Percentiles rank a stretch among this genome's conserved stretches.
Evolutionary conservation across 2,329 filamentous ascomycete species (phyloP).

Genomic region (Fusarium austroafricanum): DNA sequence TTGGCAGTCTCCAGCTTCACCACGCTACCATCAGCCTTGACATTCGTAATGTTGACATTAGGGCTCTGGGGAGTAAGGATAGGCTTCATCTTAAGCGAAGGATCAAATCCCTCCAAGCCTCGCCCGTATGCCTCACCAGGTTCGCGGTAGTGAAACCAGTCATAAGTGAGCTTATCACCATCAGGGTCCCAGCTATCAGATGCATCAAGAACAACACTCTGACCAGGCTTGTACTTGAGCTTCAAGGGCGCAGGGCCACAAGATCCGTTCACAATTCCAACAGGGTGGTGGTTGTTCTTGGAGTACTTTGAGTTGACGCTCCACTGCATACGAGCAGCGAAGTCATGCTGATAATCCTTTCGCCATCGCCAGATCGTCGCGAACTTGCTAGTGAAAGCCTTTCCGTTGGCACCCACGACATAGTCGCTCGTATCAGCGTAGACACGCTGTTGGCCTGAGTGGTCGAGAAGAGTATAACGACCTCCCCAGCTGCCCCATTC

Average conservation of each 20-base stretch:
- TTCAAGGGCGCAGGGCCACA: background rate
- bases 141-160: slow-evolving; percentile 13
- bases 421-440: slow-evolving; percentile 21
- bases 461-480: slow-evolving; percentile 15
- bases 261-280: background rate
- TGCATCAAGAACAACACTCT: background rate
- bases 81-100: background rate
- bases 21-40: background rate
- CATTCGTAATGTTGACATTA: slow-evolving; percentile 6
- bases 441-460: background rate
- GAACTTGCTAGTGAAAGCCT: slow-evolving; percentile 16
- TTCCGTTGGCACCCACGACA: background rate
- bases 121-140: slow-evolving; percentile 5
- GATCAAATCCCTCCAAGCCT: slow-evolving; percentile 10
- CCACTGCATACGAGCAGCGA: slow-evolving; percentile 27
- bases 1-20: slow-evolving; percentile 1
- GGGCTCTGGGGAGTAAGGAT: background rate
- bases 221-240: background rate
- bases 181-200: slow-evolving; percentile 9
- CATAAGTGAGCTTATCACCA: background rate
- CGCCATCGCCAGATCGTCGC: slow-evolving; percentile 28
- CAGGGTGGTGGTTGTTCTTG: background rate
- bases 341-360: slow-evolving; percentile 18
- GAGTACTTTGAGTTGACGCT: slow-evolving; percentile 8
- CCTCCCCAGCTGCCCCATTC: slow-evolving; percentile 29